phyloP scores from a whole-genome alignment of 306 rosid species.

The Vicia villosa region DNA sequence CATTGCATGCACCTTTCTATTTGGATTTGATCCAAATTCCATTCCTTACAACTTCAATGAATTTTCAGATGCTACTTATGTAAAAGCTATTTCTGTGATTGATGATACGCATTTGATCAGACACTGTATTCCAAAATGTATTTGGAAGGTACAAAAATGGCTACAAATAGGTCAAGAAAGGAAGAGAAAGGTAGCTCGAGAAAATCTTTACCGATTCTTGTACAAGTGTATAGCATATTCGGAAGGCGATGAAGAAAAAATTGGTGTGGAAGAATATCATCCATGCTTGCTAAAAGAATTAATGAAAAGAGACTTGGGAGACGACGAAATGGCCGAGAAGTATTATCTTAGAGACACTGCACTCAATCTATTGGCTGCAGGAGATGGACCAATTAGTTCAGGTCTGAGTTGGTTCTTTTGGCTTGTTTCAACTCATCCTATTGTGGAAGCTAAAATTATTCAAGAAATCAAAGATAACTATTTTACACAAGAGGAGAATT shows the following conservation, averaged over 20 bases:
- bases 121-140: neutral
- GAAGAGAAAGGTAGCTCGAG: neutral
- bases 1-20: neutral
- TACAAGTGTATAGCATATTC: neutral
- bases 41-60: neutral
- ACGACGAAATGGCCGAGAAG: neutral
- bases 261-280: neutral
- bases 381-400: neutral
- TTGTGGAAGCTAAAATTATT: slow-evolving; percentile 28
- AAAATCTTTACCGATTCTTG: neutral
- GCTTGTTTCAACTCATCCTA: slow-evolving; percentile 27
- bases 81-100: neutral
- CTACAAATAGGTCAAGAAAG: neutral
- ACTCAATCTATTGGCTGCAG: neutral
- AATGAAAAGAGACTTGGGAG: neutral
- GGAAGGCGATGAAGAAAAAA: neutral
- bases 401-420: slow-evolving; percentile 31
- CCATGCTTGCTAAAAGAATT: neutral
- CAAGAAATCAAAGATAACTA: slow-evolving; percentile 16
- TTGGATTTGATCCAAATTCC: neutral
- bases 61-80: neutral
- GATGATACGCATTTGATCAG: neutral
- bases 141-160: slow-evolving; percentile 5
- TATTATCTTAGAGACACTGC: slow-evolving; percentile 7
- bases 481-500: neutral